Evolutionary conservation across 1,284 basidiomycete genomes (phyloP).

Genomic region (Lentinus polychrous): DNA sequence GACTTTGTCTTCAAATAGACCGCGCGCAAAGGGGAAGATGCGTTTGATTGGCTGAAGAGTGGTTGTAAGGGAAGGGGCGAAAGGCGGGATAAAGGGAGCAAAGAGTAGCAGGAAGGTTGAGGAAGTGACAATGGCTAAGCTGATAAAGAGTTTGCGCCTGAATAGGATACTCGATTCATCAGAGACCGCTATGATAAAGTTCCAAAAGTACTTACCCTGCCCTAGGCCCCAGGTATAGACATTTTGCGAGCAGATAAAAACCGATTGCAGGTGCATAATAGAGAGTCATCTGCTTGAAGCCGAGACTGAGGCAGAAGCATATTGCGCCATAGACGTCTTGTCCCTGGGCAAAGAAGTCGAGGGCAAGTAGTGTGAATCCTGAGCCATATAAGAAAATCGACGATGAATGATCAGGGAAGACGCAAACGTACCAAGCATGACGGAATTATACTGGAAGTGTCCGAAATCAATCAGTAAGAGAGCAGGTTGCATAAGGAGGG

Average conservation of each 20-base stretch:
- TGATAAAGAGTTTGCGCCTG: slow-evolving; percentile 57
- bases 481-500: slow-evolving; percentile 77
- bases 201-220: slow-evolving; percentile 50
- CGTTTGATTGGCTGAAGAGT: slow-evolving; percentile 67
- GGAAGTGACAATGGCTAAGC: slow-evolving; percentile 54
- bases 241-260: slow-evolving; percentile 79
- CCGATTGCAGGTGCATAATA: slow-evolving; percentile 91
- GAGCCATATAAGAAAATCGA: not conserved
- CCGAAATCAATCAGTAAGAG: slow-evolving; percentile 85
- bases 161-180: slow-evolving; percentile 5
- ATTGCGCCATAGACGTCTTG: slow-evolving; percentile 73
- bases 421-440: slow-evolving; percentile 68
- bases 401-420: not conserved
- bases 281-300: slow-evolving; percentile 94
- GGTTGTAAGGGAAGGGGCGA: slow-evolving; percentile 35
- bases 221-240: slow-evolving; percentile 57
- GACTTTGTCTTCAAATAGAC: slow-evolving; percentile 94
- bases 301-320: slow-evolving; percentile 77
- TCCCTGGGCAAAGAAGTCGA: slow-evolving; percentile 63
- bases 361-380: slow-evolving; percentile 68
- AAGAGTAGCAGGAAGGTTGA: slow-evolving; percentile 67
- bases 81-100: slow-evolving; percentile 64
- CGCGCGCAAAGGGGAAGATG: slow-evolving; percentile 87
- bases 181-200: not conserved
- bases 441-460: slow-evolving; percentile 90